Evolutionary conservation across 2,329 filamentous ascomycete genomes (phyloP), one percentile per base, ranked within the genome.

Genomic region (Xylariaceae sp.): DNA sequence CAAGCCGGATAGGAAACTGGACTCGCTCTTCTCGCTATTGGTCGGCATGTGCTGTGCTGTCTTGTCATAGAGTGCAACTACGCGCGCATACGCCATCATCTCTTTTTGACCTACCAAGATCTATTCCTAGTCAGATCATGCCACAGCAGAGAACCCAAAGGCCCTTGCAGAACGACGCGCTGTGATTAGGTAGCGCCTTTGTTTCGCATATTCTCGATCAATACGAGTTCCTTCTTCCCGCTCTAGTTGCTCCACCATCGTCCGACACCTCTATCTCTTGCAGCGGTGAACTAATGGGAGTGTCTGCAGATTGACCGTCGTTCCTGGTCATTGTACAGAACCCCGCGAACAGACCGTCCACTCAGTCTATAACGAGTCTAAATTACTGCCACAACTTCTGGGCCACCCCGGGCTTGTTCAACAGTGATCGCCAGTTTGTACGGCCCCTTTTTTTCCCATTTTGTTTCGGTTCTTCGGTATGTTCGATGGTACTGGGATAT

Each of bases 91-190:
- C 43, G 47, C 47, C 45, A 49, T 43, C 45, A 34, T 32, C 13
- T 51, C 44, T 32, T 45, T 34, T 45, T 30, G 29, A 40, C 53
- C 42, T 48, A 55, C 53, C 43, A 39, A 37, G 37, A 21, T 34
- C 16, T 22, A 37, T 39, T 46, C 26, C 22, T 41, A 16, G 30
- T 45, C 30, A 37, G 36, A 32, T 41, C 36, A 36, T 41, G 6
- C 39, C 37, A 41, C 49, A 45, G 53, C 49, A 45, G 53, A 56
- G 53, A 43, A 47, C 32, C 43, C 36, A 58, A 54, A 55, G 44
- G 53, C 47, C 49, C 49, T 56, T 56, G 53, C 51, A 55, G 49
- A 22, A 45, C n/a, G 47, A 53, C 13, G 16, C 36, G 29, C 47
- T 22, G 37, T 44, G n/a, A 16, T 41, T 45, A 26, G n/a, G n/a